Base-by-base conservation (phyloP, 345 rosid genomes). In the Eucalyptus regnans region DNA sequence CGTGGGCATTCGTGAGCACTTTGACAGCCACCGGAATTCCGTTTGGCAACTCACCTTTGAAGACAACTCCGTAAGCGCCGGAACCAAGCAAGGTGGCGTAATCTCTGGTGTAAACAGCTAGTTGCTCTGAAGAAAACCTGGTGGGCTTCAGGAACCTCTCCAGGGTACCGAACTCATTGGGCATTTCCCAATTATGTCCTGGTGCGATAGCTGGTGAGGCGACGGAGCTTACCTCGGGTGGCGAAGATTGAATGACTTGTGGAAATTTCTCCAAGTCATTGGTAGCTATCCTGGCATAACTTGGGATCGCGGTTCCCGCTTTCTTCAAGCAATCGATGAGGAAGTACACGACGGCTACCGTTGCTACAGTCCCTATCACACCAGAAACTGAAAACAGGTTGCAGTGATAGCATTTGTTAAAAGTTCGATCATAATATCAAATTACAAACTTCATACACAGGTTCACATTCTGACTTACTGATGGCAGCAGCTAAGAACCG, bases 51-150 rank as follows among this genome's bases (percentile, higher is more conserved):
- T 51, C 10, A 1, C 94, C 94, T 86, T 88, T 86, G 54, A 86
- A 92, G 43, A 92, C 94, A 15, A 58, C 89, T 13, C 93, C 94
- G 23, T 51, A 91, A 13, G 86, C 90, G 2, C 94, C 91, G 7
- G 92, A 89, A 23, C 92, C 93, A 5, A 92, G 62, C 41, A 87
- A 44, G 41, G 50, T n/a, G 50, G 89, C 60, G 89, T 89, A 91
- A 64, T 87, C 89, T 29, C 76, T 41, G 4, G 92, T 92, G 44
- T 86, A 87, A 16, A 41, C 71, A 8, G 87, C 41, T 0, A 92
- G 50, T 50, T 92, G 88, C 50, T 89, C 51, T 12, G 91, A 71
- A 7, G 91, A 88, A 43, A 92, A 92, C 76, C 93, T 90, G 52
- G 89, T 80, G 23, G 92, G 91, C 27, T 90, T 92, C 86, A 91